These are phyloP conservation scores for Parastagonospora nodorum DNA, from an alignment of 2,329 filamentous ascomycete species.

Conservation along the genomic window DNA sequence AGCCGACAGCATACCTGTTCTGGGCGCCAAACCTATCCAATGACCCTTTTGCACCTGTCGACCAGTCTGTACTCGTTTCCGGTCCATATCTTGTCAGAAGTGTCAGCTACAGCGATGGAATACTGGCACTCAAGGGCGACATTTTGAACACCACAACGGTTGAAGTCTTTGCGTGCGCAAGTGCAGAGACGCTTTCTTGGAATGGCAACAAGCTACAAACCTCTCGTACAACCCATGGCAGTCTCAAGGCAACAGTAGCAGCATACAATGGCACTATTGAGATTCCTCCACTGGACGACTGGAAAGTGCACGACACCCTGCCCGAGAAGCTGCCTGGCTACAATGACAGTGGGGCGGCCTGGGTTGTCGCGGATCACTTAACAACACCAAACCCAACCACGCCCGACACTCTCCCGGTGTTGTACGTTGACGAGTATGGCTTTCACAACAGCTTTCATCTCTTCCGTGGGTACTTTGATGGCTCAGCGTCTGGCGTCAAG, in stretches of 20 bases:
- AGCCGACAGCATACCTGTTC: conserved; percentile 44
- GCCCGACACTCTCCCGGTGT: conserved; percentile 46
- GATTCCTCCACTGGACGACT: conserved; percentile 51
- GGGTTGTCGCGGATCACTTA: conserved; percentile 48
- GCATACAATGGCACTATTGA: conserved; percentile 28
- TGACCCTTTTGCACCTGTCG: conserved; percentile 46
- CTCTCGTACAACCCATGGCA: conserved; percentile 43
- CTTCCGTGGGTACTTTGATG: conserved; percentile 50
- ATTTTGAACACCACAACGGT: conserved; percentile 39
- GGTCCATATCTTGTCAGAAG: conserved; percentile 50
- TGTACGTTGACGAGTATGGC: conserved; percentile 51
- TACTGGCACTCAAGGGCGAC: conserved; percentile 44
- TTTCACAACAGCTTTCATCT: conserved; percentile 50
- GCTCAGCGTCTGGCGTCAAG: conserved; percentile 49
- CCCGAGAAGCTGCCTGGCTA: conserved; percentile 55
- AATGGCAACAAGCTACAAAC: conserved; percentile 43
- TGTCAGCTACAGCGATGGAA: conserved; percentile 25
- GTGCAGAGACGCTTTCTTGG: conserved; percentile 40
- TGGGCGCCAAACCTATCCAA: conserved; percentile 48
- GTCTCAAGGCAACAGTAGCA: conserved; percentile 38
- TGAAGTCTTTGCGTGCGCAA: conserved; percentile 44
- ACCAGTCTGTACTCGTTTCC: conserved; percentile 47
- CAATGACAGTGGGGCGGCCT: conserved; percentile 50
- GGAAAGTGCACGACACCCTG: conserved; percentile 56
- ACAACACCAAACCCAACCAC: conserved; percentile 46